Percentiles rank a stretch among this genome's conserved stretches.
These are phyloP conservation scores for Paxillus involutus DNA, from an alignment of 768 basidiomycete species.

Conservation along the genomic window DNA sequence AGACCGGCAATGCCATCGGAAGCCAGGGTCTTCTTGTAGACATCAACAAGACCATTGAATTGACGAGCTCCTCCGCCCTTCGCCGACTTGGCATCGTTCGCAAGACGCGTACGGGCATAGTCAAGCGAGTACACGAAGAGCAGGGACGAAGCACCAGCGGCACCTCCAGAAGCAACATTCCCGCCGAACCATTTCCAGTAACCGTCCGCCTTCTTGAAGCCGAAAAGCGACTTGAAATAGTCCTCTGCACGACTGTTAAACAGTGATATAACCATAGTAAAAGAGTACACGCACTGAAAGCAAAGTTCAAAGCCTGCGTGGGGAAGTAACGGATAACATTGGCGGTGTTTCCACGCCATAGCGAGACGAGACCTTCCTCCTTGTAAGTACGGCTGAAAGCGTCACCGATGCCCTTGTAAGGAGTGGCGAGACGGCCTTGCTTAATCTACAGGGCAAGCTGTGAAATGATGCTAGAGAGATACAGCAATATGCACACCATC, in stretches of 20 bases:
- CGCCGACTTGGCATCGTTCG: slow-evolving; percentile 95
- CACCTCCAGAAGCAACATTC: slow-evolving; percentile 98
- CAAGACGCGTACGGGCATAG: slow-evolving; percentile 98
- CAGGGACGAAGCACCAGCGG: slow-evolving; percentile 96
- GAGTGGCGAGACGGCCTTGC: slow-evolving; percentile 94
- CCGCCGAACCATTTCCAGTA: slow-evolving; percentile 99
- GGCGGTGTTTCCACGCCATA: slow-evolving; percentile 99
- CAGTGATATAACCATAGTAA: neutral
- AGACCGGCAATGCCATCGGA: slow-evolving; percentile 98
- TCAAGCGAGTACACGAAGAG: slow-evolving; percentile 99
- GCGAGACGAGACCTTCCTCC: slow-evolving; percentile 92
- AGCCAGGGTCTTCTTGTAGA: slow-evolving; percentile 96
- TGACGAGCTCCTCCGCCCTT: slow-evolving; percentile 93
- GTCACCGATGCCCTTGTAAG: slow-evolving; percentile 96
- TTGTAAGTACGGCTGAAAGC: slow-evolving; percentile 90
- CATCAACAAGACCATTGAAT: slow-evolving; percentile 98
- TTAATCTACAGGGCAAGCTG: slow-evolving; percentile 68
- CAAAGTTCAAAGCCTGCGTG: slow-evolving; percentile 99
- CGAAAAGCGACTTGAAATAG: slow-evolving; percentile 98
- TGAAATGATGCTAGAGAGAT: neutral
- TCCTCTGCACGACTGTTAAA: slow-evolving; percentile 56
- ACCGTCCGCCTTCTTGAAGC: slow-evolving; percentile 96
- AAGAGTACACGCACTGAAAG: slow-evolving; percentile 79
- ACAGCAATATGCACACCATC: slow-evolving; percentile 63
- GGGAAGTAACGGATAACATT: slow-evolving; percentile 99